Evolutionary conservation across 306 rosid species (phyloP), one percentile per base, ranked within the genome.

Genomic region (Carpinus fangiana): DNA sequence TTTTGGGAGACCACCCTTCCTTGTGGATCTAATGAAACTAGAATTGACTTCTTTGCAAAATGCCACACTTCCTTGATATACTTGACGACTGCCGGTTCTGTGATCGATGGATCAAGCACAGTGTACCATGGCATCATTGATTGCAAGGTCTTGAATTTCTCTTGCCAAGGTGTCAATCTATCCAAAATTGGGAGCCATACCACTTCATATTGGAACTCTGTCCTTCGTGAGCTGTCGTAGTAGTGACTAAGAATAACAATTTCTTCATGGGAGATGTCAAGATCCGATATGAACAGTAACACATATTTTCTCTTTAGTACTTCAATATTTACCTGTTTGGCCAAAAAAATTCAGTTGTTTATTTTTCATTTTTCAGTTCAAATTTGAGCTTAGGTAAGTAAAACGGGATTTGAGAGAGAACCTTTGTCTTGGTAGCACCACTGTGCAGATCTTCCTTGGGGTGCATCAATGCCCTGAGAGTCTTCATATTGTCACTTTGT

Each of bases 161-260:
- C 87, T 38, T 75, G 77, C 90, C 88, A 90, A 55, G 4, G 2
- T 2, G 3, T 59, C 0, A 78, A 55, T 77, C 36, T 76, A 75
- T 90, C 88, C 78, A 89, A 90, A 4, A 94, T 13, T 11, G 98
- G 97, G 46, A 90, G 72, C 97, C 97, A 94, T 18, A 94, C 97
- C 82, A 92, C 76, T 79, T 88, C 93, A 28, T 92, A 94, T 66
- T 82, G 79, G 34, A 73, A 31, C 1, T 84, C 89, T 9, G 73
- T 61, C 70, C 90, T 86, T 36, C 67, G 69, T 52, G 90, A 82
- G 34, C 10, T 34, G 59, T 65, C 83, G 76, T 84, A 86, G 76
- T 88, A 43, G 34, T 66, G 78, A 17, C 83, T 87, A 2, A 94
- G 93, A 61, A 94, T 21, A 71, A 73, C 1, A 28, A 92, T 78